These are phyloP conservation scores for Diaporthe humulicola DNA, from an alignment of 2,329 filamentous ascomycete genomes.

Conservation along the genomic window DNA sequence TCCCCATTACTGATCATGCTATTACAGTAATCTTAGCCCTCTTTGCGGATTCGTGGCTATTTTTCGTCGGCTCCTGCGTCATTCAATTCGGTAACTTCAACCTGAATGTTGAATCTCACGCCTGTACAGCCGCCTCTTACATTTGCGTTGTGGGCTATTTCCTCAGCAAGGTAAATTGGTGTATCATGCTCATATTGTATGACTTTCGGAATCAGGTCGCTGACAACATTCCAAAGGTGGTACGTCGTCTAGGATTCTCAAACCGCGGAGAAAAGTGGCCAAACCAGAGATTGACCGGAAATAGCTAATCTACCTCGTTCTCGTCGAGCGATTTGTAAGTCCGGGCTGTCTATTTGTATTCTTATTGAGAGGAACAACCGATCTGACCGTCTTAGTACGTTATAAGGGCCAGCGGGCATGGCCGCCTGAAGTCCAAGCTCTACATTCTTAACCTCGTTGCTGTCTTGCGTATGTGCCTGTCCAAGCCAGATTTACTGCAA, in stretches of 20 bases:
- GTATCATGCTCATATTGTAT: no score
- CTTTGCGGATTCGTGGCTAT: background rate
- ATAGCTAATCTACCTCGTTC: constrained; percentile 8
- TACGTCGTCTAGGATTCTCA: background rate
- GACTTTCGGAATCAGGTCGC: background rate
- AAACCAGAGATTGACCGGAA: background rate
- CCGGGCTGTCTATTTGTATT: no score
- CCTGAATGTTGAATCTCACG: background rate
- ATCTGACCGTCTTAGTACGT: background rate
- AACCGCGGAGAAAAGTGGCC: no score
- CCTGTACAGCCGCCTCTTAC: background rate
- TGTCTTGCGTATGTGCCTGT: background rate
- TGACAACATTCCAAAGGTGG: background rate
- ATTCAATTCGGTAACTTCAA: constrained; percentile 17
- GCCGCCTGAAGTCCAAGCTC: constrained; percentile 9
- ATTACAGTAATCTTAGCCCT: background rate
- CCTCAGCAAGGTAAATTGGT: constrained; percentile 5
- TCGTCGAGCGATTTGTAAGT: constrained; percentile 14
- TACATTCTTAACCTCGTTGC: background rate
- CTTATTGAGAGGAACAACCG: no score
- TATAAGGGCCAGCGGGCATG: background rate
- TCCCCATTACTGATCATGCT: background rate
- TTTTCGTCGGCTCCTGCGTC: background rate
- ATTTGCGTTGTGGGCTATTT: constrained; percentile 10
- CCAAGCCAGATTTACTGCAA: background rate